Evolutionary conservation across 2,329 filamentous ascomycete genomes (phyloP).

Genomic region (Penicillium sp.): DNA sequence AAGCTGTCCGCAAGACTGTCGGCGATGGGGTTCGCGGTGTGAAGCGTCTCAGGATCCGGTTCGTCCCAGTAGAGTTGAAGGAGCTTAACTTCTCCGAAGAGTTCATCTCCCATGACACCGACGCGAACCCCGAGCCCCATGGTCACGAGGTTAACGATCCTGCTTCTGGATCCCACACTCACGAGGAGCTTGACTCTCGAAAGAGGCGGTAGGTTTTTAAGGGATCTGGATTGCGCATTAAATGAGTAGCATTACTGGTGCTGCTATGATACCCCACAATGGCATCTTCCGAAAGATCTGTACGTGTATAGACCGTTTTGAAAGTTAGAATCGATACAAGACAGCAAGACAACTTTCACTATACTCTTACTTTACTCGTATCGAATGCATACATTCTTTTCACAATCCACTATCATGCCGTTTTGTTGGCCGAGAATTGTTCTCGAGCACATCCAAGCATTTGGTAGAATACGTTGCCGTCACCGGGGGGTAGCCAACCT

Average conservation of each 20-base stretch:
- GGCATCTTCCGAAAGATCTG: conserved; percentile 7
- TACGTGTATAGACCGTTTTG: conserved; percentile 15
- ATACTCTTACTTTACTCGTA: too few relatives aligned
- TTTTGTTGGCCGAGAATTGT: too few relatives aligned
- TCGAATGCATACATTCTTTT: neutral
- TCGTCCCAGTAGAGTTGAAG: conserved; percentile 66
- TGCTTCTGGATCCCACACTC: conserved; percentile 22
- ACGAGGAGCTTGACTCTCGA: conserved; percentile 16
- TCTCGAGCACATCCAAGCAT: too few relatives aligned
- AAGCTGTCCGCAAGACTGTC: conserved; percentile 67
- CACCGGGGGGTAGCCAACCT: too few relatives aligned
- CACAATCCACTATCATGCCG: too few relatives aligned
- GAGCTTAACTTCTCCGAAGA: conserved; percentile 69
- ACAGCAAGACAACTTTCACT: neutral
- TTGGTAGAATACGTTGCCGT: too few relatives aligned
- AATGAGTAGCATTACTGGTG: conserved; percentile 7
- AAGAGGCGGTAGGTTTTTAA: conserved; percentile 22
- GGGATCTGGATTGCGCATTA: neutral
- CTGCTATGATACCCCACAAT: conserved; percentile 18
- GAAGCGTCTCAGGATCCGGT: conserved; percentile 77
- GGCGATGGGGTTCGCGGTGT: conserved; percentile 79
- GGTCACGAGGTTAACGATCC: conserved; percentile 35
- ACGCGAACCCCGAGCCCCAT: conserved; percentile 58
- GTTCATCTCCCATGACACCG: conserved; percentile 65
- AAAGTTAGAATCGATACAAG: conserved; percentile 10